These are phyloP conservation scores for Lepraria neglecta DNA, from an alignment of 495 filamentous ascomycete genomes.

Conservation along the genomic window DNA sequence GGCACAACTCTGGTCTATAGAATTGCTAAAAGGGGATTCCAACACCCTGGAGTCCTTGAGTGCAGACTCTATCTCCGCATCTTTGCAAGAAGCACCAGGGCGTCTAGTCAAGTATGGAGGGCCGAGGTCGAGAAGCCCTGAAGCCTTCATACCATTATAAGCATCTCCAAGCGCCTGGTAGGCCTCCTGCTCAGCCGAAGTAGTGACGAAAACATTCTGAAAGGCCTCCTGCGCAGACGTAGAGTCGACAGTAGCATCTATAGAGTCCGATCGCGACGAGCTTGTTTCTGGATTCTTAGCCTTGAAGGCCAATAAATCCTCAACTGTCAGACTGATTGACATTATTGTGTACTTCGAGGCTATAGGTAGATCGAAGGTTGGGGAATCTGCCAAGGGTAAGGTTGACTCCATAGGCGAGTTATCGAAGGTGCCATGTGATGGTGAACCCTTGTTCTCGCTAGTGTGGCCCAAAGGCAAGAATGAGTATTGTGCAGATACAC, in stretches of 20 bases:
- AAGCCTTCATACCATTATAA: background rate
- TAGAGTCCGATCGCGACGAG: background rate
- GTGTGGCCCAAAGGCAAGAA: no score
- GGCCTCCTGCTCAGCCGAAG: background rate
- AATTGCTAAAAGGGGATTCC: background rate
- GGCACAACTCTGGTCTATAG: constrained; percentile 4
- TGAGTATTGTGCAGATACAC: no score
- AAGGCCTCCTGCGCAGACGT: background rate
- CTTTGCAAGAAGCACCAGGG: background rate
- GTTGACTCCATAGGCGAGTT: background rate
- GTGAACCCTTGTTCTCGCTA: background rate
- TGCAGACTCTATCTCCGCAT: background rate
- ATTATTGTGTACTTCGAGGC: background rate
- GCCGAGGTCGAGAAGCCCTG: background rate
- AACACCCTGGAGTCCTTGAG: background rate
- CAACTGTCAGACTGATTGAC: background rate
- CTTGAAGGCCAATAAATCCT: background rate
- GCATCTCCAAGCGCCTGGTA: background rate
- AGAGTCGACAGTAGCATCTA: background rate
- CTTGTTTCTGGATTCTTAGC: background rate
- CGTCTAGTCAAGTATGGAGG: background rate
- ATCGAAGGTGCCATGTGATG: background rate
- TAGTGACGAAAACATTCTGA: background rate
- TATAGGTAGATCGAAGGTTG: background rate
- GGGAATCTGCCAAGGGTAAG: background rate